A percentile compares a stretch with the other conserved stretches of the same genome.
These are phyloP conservation scores for Myriosclerotinia curreyana DNA, from an alignment of 2,329 filamentous ascomycete genomes.

Conservation along the genomic window DNA sequence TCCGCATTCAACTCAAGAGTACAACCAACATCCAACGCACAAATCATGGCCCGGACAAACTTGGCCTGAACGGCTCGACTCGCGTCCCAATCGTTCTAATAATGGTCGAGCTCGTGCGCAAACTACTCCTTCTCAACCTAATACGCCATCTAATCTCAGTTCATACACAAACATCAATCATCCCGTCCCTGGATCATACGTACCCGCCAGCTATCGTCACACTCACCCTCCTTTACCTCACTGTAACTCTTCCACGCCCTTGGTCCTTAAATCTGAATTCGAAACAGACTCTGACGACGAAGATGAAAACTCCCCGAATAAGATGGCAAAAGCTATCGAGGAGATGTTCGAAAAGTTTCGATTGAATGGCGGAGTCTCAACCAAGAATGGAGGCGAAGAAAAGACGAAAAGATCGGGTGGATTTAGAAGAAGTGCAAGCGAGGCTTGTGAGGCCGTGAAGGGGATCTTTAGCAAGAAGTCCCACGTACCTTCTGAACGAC, in stretches of 20 bases:
- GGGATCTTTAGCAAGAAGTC: slow-evolving; percentile 20
- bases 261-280: slow-evolving; percentile 16
- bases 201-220: slow-evolving; percentile 7
- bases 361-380: not conserved
- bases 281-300: slow-evolving; percentile 20
- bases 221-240: slow-evolving; percentile 1
- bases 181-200: not conserved
- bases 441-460: slow-evolving; percentile 15
- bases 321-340: slow-evolving; percentile 20
- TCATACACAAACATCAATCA: slow-evolving; percentile 1
- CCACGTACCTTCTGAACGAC: not conserved
- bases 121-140: slow-evolving; percentile 9
- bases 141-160: slow-evolving; percentile 9
- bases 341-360: slow-evolving; percentile 22
- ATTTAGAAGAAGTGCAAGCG: slow-evolving; percentile 20
- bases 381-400: slow-evolving; percentile 1
- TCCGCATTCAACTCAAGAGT: not conserved
- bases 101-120: slow-evolving; percentile 12
- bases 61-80: slow-evolving; percentile 21
- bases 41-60: slow-evolving; percentile 16
- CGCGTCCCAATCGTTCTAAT: slow-evolving; percentile 8
- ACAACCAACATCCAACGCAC: slow-evolving; percentile 18
- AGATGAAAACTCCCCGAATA: slow-evolving; percentile 18
- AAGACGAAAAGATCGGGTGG: slow-evolving; percentile 13
- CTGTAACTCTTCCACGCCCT: slow-evolving; percentile 8